Evolutionary conservation across 75 land plant genomes (phyloP).

Genomic region (Cunninghamia lanceolata): DNA sequence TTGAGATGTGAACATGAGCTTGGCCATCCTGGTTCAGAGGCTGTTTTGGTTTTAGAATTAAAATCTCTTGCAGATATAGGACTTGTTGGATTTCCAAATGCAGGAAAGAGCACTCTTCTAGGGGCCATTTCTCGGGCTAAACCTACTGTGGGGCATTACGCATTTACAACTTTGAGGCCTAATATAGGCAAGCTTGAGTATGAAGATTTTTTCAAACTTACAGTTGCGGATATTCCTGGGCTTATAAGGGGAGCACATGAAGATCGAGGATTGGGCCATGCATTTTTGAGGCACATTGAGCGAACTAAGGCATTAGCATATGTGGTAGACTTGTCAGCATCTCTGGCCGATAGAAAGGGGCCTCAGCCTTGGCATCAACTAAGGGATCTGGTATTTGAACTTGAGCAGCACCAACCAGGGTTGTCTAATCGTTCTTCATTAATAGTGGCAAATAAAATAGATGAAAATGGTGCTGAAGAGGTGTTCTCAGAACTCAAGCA

Average conservation of each 20-base stretch:
- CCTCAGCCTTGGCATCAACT: conserved; percentile 86
- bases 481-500: conserved; percentile 38
- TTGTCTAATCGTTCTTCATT: conserved; percentile 69
- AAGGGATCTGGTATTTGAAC: conserved; percentile 66
- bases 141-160: conserved; percentile 82
- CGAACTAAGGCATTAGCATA: conserved; percentile 89
- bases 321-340: conserved; percentile 89
- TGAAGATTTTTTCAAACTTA: conserved; percentile 61
- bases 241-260: conserved; percentile 90
- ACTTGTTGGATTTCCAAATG: conserved; percentile 94
- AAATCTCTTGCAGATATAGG: conserved; percentile 96
- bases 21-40: conserved; percentile 73
- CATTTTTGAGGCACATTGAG: conserved; percentile 91
- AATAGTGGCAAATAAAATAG: conserved; percentile 85
- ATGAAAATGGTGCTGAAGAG: conserved; percentile 67
- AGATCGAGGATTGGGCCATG: conserved; percentile 92
- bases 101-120: conserved; percentile 94
- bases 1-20: conserved; percentile 14
- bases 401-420: conserved; percentile 74
- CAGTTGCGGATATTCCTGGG: conserved; percentile 96
- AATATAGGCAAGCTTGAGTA: conserved; percentile 82
- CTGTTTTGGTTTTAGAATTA: conserved; percentile 71
- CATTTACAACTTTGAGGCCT: conserved; percentile 92
- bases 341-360: conserved; percentile 64
- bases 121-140: conserved; percentile 90